Evolutionary conservation across 2,329 filamentous ascomycete genomes (phyloP), one percentile per base, ranked within the genome.

Genomic region (Epicoccum nigrum): DNA sequence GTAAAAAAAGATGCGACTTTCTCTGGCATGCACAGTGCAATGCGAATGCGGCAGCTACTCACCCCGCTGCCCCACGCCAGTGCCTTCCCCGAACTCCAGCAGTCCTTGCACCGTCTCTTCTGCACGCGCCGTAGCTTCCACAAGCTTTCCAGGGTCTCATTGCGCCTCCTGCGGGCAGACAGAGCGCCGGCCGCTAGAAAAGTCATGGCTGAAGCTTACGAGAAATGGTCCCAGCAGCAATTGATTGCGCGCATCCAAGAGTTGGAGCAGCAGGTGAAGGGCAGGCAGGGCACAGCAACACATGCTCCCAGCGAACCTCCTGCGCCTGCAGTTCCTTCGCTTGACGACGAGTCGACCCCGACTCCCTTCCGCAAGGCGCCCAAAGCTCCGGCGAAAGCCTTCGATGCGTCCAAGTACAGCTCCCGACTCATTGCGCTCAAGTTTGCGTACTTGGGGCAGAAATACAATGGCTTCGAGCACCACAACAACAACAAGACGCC

Each of bases 381-480:
- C 19, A 71, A 69, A 43, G 71, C 74, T n/a, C 60, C 68, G 33
- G 64, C 72, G 20, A 77, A 81, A 56, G 78, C 78, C 43, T 87
- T 96, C 66, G 90, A 97, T 69, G 85, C 90, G 0, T 86, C 85
- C 12, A 88, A 86, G 68, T 96, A 97, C 73, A 83, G 84, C 28
- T 95, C 91, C 1, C 85, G 94, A 38, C 85, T 88, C 54, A 89
- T 99, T 57, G 94, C 93, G 7, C 79, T 99, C 52, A 97, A 97
- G 73, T 86, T 99, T 56, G 92, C 94, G 31, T 99, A 99, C 71
- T 77, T 97, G 28, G 94, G 94, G 38, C 89, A 90, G 70, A 83
- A 85, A 47, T 99, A 97, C 74, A 93, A 94, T 73, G 94, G 94
- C 1, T 95, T 92, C 71, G 94, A 99, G 77, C 90, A 93, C 73